Evolutionary conservation across 202 grass and related monocot genomes (phyloP), one percentile per base, ranked within the genome.

Genomic region (Carex arenaria): DNA sequence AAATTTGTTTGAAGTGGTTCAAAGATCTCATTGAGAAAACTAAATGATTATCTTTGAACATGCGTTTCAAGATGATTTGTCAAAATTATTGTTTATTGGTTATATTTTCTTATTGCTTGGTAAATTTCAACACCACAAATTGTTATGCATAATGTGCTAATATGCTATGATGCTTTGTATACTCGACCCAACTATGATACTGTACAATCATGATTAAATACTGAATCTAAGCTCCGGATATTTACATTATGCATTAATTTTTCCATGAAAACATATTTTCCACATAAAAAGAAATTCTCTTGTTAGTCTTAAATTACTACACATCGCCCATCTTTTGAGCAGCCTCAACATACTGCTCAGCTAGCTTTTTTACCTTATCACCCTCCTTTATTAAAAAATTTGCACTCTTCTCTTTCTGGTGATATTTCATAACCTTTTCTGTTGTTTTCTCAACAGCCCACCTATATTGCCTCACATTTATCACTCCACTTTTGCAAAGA

Each of bases 331-430:
- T 91, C 53, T 90, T 83, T 80, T 92, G 95, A 54, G 92, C 87
- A 17, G 93, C 83, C 64, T 95, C 96, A 47, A 88, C 86, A 83
- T 99, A 95, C 88, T 99, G 96, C 20, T 93, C 86, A 0, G 93
- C 91, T 4, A 99, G 91, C 59, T 84, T 95, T 84, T 92, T 99
- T 66, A 99, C 96, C 85, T 95, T 99, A 23, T 99, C 93, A 7
- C 93, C 89, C 64, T 94, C 93, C 83, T 95, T 95, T 82, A 99
- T 92, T 36, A 99, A 75, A 67, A 99, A 99, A 86, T 84, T 95
- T 1, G 96, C 96, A 66, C 86, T 95, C 78, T 92, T 86, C 3
- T 90, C 86, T 10, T 93, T 86, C 3, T 20, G 81, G 67, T 95
- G 96, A 85, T 85, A 91, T 79, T 47, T 87, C 96, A 90, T 93